Conservation (phyloP, 257 asterid genomes). For the Osmanthus fragrans region DNA sequence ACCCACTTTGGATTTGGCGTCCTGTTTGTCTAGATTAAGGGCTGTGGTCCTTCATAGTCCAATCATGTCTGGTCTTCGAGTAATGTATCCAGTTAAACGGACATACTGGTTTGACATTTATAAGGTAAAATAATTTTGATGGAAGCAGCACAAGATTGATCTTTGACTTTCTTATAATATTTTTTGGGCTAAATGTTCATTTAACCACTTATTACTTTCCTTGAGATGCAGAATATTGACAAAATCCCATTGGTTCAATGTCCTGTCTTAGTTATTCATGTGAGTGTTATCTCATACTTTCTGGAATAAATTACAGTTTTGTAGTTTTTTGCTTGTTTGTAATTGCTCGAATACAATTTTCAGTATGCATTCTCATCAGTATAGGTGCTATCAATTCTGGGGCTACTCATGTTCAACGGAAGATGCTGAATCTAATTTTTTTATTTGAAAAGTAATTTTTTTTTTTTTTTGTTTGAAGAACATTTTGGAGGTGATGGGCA, state of each 20-base stretch:
- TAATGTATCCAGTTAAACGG: slow-evolving; percentile 92
- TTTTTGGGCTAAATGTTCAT: slow-evolving; percentile 5
- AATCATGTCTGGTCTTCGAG: slow-evolving; percentile 87
- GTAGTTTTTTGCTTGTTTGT: slow-evolving; percentile 11
- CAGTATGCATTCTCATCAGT: slow-evolving; percentile 7
- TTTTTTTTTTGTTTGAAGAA: background rate
- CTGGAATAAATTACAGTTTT: slow-evolving; percentile 10
- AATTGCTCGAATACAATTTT: slow-evolving; percentile 11
- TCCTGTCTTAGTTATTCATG: slow-evolving; percentile 95
- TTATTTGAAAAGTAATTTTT: background rate
- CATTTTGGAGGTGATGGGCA: background rate
- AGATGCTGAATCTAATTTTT: slow-evolving; percentile 1
- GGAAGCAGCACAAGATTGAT: slow-evolving; percentile 12
- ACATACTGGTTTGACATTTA: slow-evolving; percentile 96
- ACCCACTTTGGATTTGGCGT: slow-evolving; percentile 90
- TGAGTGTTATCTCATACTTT: slow-evolving; percentile 42
- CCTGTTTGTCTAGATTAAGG: slow-evolving; percentile 73
- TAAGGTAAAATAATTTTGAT: slow-evolving; percentile 53
- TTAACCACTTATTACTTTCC: slow-evolving; percentile 11
- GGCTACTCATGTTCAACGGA: slow-evolving; percentile 1
- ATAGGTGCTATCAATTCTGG: background rate
- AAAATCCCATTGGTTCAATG: slow-evolving; percentile 79
- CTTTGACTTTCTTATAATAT: slow-evolving; percentile 18
- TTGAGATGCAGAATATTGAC: slow-evolving; percentile 71
- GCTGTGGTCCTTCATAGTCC: slow-evolving; percentile 99